Percentiles rank a stretch among this genome's conserved stretches.
phyloP scores from a whole-genome alignment of 331 rosid species.

The Malus hybrid region DNA sequence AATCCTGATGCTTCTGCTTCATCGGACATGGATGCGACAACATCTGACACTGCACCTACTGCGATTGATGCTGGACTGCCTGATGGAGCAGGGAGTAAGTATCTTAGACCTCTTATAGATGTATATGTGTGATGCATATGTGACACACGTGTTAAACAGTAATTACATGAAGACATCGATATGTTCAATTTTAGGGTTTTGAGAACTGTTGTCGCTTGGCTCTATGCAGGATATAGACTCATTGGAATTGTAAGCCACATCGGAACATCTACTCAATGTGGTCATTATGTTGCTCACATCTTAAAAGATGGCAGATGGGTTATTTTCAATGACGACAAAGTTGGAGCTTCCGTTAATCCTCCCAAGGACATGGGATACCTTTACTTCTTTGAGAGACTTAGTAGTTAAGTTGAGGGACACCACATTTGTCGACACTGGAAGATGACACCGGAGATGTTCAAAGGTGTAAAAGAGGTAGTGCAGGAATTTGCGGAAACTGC shows the following conservation, averaged over 20 bases:
- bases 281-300: conserved; percentile 95
- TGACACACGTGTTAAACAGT: neutral
- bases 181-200: neutral
- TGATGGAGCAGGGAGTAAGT: conserved; percentile 97
- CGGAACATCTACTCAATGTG: conserved; percentile 93
- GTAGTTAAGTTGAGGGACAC: conserved; percentile 21
- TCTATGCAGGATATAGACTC: conserved; percentile 63
- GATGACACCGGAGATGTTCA: neutral
- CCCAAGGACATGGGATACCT: conserved; percentile 99
- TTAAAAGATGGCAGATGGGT: conserved; percentile 92
- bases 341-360: conserved; percentile 89
- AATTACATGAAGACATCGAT: neutral
- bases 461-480: neutral
- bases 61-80: conserved; percentile 43
- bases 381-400: conserved; percentile 81
- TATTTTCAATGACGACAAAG: conserved; percentile 85
- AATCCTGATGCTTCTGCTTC: conserved; percentile 63
- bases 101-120: conserved; percentile 9
- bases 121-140: neutral
- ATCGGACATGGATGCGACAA: conserved; percentile 51
- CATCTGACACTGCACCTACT: conserved; percentile 39
- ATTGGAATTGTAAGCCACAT: conserved; percentile 91
- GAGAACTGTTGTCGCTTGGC: conserved; percentile 1
- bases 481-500: neutral
- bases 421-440: neutral